A percentile compares a stretch with the other conserved stretches of the same genome.
These are phyloP conservation scores for Colletotrichum simmondsii DNA, from an alignment of 2,329 filamentous ascomycete species.

Conservation along the genomic window DNA sequence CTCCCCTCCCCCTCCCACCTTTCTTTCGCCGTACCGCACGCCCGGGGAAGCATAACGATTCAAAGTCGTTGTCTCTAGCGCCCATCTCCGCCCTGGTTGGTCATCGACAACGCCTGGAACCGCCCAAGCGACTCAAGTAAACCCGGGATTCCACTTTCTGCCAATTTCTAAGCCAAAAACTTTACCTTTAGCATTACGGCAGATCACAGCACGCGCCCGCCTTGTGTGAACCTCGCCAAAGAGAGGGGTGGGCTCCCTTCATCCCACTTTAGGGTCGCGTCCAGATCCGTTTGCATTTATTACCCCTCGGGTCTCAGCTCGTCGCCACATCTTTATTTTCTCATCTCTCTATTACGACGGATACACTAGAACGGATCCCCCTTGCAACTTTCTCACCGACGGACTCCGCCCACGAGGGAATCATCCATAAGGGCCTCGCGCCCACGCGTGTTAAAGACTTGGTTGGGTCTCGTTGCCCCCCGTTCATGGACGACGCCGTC, in stretches of 20 bases:
- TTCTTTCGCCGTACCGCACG: conserved; percentile 6
- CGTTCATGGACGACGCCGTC: conserved; percentile 28
- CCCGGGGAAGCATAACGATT: conserved; percentile 18
- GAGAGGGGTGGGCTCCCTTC: not conserved
- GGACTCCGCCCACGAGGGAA: conserved; percentile 12
- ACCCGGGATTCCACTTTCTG: conserved; percentile 14
- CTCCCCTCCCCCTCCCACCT: not conserved
- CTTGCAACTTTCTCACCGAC: conserved; percentile 2
- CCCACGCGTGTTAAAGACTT: conserved; percentile 18
- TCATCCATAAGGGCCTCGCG: conserved; percentile 32
- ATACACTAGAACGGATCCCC: not conserved
- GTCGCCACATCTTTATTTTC: not conserved
- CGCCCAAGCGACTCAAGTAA: not conserved
- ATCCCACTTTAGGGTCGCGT: conserved; percentile 21
- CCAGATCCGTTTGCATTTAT: conserved; percentile 22
- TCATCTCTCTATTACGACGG: not conserved
- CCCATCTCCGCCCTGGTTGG: conserved; percentile 22
- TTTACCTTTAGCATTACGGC: conserved; percentile 1
- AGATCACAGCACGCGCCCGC: conserved; percentile 3
- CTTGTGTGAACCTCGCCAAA: conserved; percentile 19
- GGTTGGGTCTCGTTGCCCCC: conserved; percentile 12
- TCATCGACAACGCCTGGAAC: conserved; percentile 15
- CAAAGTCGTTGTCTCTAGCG: conserved; percentile 18
- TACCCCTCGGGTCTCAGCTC: conserved; percentile 8
- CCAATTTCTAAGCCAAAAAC: conserved; percentile 29